Percentiles rank a stretch among this genome's conserved stretches.
These are phyloP conservation scores for Acarospora socialis DNA, from an alignment of 2,329 filamentous ascomycete genomes.

Conservation along the genomic window DNA sequence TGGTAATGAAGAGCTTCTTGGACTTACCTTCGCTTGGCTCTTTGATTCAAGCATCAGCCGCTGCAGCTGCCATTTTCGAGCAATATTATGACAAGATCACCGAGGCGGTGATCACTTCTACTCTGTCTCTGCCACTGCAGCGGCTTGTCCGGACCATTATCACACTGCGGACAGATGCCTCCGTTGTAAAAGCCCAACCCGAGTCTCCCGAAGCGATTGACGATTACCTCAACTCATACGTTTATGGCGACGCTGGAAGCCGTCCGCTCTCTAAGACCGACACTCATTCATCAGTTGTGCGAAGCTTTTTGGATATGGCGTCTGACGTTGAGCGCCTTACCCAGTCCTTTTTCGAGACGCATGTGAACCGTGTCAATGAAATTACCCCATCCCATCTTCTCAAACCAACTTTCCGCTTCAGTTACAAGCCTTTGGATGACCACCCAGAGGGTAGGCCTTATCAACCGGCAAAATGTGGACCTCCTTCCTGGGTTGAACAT, in stretches of 20 bases:
- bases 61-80: background rate
- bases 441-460: constrained; percentile 1
- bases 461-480: background rate
- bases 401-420: constrained; percentile 1
- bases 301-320: background rate
- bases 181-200: background rate
- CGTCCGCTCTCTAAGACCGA: background rate
- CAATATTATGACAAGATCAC: background rate
- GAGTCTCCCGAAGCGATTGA: background rate
- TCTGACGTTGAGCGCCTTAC: constrained; percentile 2
- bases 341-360: constrained; percentile 1
- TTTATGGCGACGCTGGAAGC: background rate
- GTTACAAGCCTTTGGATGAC: background rate
- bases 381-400: constrained; percentile 1
- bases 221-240: background rate
- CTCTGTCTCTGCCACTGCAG: constrained; percentile 1
- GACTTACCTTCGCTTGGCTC: constrained; percentile 3
- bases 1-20: no score
- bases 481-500: constrained; percentile 1
- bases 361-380: constrained; percentile 3
- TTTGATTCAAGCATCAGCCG: background rate
- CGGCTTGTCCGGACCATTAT: background rate
- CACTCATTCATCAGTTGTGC: background rate
- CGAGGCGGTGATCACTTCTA: background rate
- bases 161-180: background rate